A percentile compares a stretch with the other conserved stretches of the same genome.
Evolutionary conservation across 2,329 filamentous ascomycete genomes (phyloP).

Genomic region (Botrytis pseudocinerea): DNA sequence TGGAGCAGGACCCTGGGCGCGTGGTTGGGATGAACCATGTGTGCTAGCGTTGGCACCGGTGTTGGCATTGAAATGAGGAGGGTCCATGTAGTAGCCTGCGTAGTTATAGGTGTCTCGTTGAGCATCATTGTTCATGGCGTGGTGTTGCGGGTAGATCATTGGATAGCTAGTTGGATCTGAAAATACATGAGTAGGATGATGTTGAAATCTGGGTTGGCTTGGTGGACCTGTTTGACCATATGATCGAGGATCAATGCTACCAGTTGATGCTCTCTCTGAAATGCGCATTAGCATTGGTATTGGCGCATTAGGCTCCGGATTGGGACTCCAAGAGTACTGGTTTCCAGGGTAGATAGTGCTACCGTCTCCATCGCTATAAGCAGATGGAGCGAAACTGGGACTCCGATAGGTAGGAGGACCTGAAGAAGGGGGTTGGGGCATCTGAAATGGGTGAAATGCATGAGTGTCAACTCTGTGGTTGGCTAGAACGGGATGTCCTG

Average conservation of each 20-base stretch:
- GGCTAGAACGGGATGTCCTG: background rate
- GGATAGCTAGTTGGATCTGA: background rate
- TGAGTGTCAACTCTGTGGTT: background rate
- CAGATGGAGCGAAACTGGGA: background rate
- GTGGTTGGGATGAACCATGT: background rate
- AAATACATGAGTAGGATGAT: background rate
- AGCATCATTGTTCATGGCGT: background rate
- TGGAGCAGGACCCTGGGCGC: background rate
- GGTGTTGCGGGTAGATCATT: background rate
- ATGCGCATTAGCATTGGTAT: background rate
- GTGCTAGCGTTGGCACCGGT: background rate
- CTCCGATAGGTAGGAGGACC: background rate
- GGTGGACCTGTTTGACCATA: background rate
- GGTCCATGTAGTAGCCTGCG: background rate
- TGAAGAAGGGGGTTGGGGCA: background rate
- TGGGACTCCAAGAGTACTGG: background rate
- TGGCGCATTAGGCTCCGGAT: background rate
- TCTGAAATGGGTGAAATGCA: background rate
- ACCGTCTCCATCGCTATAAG: background rate
- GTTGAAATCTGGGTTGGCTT: background rate
- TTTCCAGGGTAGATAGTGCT: background rate
- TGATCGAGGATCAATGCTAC: background rate
- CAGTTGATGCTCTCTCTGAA: background rate
- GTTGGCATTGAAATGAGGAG: background rate
- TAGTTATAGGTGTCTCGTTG: background rate